Percentiles rank a stretch among this genome's conserved stretches.
Conservation (phyloP, 805 yeast genomes). For the Cyberlindnera meyerae region DNA sequence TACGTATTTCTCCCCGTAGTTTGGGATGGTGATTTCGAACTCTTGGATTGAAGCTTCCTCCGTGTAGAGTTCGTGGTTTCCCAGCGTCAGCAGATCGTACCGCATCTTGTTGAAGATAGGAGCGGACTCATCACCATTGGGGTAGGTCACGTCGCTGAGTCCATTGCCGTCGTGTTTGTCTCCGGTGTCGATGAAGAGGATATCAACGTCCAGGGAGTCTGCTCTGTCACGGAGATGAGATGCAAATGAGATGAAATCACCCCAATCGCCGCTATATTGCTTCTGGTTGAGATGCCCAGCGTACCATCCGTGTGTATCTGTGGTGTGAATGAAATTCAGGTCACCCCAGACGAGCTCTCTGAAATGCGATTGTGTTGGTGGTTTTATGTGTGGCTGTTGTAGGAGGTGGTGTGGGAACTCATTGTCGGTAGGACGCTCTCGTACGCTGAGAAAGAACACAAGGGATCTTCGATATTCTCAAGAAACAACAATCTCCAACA, state of each 20-base stretch:
- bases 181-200: constrained; percentile 80
- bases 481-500: no score
- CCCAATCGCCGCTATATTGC: constrained; percentile 85
- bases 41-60: constrained; percentile 63
- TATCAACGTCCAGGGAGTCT: constrained; percentile 46
- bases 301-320: constrained; percentile 97
- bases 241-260: constrained; percentile 75
- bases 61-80: constrained; percentile 85
- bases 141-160: constrained; percentile 67
- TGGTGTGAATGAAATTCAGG: constrained; percentile 84
- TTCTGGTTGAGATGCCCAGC: constrained; percentile 82
- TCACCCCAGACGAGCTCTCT: constrained; percentile 65
- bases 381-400: constrained; percentile 26
- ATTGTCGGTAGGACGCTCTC: no score
- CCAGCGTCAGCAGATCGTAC: constrained; percentile 77
- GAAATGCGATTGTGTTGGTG: constrained; percentile 32
- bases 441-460: no score
- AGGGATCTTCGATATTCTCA: no score
- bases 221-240: constrained; percentile 44
- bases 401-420: no score
- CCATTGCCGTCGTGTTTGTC: constrained; percentile 97
- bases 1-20: constrained; percentile 61
- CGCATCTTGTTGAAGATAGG: constrained; percentile 58
- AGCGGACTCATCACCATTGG: constrained; percentile 64
- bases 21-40: constrained; percentile 50